These are phyloP conservation scores for Pyronema domesticum DNA, from an alignment of 495 filamentous ascomycete genomes.

Conservation along the genomic window DNA sequence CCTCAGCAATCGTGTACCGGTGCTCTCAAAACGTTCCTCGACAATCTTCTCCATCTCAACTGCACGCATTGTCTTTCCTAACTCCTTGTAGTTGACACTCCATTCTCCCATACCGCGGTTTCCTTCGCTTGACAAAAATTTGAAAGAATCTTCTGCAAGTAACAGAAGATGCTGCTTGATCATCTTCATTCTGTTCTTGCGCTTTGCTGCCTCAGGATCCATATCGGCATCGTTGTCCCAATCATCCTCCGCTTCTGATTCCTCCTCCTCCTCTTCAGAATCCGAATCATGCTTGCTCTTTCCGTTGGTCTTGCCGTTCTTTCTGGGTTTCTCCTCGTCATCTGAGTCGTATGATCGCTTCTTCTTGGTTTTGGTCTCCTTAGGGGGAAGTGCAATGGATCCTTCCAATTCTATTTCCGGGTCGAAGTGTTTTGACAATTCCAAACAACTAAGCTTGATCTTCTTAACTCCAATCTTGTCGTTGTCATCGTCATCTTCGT, in stretches of 20 bases:
- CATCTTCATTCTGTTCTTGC: conserved; percentile 31
- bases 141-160: conserved; percentile 50
- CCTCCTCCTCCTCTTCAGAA: conserved; percentile 29
- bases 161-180: conserved; percentile 64
- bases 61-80: conserved; percentile 50
- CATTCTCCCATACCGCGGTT: conserved; percentile 46
- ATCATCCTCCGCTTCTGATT: conserved; percentile 24
- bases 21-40: conserved; percentile 51
- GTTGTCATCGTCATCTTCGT: conserved; percentile 35
- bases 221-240: conserved; percentile 28
- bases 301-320: conserved; percentile 9
- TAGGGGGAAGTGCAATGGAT: conserved; percentile 23
- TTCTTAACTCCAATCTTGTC: conserved; percentile 15
- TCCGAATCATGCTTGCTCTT: conserved; percentile 13
- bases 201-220: conserved; percentile 21
- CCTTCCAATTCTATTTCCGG: conserved; percentile 22
- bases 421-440: conserved; percentile 20
- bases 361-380: conserved; percentile 27
- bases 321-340: conserved; percentile 20
- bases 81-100: conserved; percentile 55
- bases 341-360: conserved; percentile 25
- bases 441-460: conserved; percentile 23
- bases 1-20: conserved; percentile 57
- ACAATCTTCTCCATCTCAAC: conserved; percentile 63
- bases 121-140: conserved; percentile 45